A percentile compares a stretch with the other conserved stretches of the same genome.
Conservation (phyloP, 192 early-diverging fungal genomes). For the Entomortierella lignicola region DNA sequence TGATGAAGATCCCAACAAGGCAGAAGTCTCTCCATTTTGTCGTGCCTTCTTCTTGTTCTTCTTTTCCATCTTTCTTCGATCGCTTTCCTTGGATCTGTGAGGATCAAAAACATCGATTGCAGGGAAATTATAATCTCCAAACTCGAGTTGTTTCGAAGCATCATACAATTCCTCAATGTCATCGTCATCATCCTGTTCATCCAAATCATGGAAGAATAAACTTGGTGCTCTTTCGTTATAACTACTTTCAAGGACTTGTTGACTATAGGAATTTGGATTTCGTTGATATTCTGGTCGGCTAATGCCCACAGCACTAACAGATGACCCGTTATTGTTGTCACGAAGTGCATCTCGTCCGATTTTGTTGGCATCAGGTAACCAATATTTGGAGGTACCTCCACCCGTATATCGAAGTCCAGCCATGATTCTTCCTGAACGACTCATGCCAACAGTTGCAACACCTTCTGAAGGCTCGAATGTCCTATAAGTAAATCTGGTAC, state of each 20-base stretch:
- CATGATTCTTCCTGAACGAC: slow-evolving; percentile 68
- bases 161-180: slow-evolving; percentile 58
- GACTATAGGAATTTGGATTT: slow-evolving; percentile 35
- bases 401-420: slow-evolving; percentile 65
- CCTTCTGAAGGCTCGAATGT: slow-evolving; percentile 82
- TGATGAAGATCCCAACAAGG: neutral
- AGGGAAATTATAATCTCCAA: slow-evolving; percentile 69
- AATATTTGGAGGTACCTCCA: slow-evolving; percentile 65
- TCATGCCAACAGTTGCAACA: slow-evolving; percentile 65
- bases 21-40: slow-evolving; percentile 16
- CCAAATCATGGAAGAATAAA: slow-evolving; percentile 36
- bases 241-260: slow-evolving; percentile 24
- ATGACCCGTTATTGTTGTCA: slow-evolving; percentile 75
- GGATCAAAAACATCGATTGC: slow-evolving; percentile 57
- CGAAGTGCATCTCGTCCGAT: slow-evolving; percentile 71
- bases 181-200: slow-evolving; percentile 43
- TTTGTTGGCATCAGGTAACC: slow-evolving; percentile 56
- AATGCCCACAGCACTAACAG: slow-evolving; percentile 71
- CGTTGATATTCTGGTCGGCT: slow-evolving; percentile 48
- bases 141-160: slow-evolving; percentile 56
- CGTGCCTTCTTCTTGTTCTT: slow-evolving; percentile 45
- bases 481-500: slow-evolving; percentile 81
- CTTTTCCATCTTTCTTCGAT: slow-evolving; percentile 43
- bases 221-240: slow-evolving; percentile 31
- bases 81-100: slow-evolving; percentile 41